Conservation (phyloP, 179 eudicot species). For the Pouteria campechiana region DNA sequence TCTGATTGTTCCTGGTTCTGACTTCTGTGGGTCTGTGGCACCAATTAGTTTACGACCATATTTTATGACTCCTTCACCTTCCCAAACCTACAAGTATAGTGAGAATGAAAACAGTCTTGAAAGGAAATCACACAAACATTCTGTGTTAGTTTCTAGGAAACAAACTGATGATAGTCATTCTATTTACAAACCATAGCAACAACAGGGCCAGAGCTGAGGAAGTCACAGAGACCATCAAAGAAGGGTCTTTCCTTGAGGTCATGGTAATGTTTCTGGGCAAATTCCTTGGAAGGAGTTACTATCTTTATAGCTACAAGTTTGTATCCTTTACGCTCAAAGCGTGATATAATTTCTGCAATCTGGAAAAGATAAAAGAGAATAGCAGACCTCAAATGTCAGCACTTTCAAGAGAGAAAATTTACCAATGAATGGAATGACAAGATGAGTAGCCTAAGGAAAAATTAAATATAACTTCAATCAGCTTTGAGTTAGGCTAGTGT, state of each 20-base stretch:
- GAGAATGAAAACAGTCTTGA: background rate
- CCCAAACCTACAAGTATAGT: slow-evolving; percentile 66
- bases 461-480: too few species aligned
- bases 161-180: background rate
- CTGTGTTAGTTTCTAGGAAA: background rate
- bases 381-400: too few species aligned
- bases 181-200: slow-evolving; percentile 73
- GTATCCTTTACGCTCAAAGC: slow-evolving; percentile 93
- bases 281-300: slow-evolving; percentile 70
- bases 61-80: slow-evolving; percentile 94
- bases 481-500: too few species aligned
- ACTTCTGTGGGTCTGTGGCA: slow-evolving; percentile 98
- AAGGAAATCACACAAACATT: background rate
- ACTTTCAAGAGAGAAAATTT: too few species aligned
- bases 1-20: slow-evolving; percentile 98
- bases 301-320: slow-evolving; percentile 92
- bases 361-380: slow-evolving; percentile 14
- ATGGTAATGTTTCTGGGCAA: slow-evolving; percentile 87
- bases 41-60: slow-evolving; percentile 96
- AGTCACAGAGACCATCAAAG: slow-evolving; percentile 84
- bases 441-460: too few species aligned
- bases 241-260: slow-evolving; percentile 95
- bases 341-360: slow-evolving; percentile 88
- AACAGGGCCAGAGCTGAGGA: slow-evolving; percentile 99
- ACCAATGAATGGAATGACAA: too few species aligned